Conservation (phyloP, 495 filamentous ascomycete species). For the Hyaloscypha variabilis region DNA sequence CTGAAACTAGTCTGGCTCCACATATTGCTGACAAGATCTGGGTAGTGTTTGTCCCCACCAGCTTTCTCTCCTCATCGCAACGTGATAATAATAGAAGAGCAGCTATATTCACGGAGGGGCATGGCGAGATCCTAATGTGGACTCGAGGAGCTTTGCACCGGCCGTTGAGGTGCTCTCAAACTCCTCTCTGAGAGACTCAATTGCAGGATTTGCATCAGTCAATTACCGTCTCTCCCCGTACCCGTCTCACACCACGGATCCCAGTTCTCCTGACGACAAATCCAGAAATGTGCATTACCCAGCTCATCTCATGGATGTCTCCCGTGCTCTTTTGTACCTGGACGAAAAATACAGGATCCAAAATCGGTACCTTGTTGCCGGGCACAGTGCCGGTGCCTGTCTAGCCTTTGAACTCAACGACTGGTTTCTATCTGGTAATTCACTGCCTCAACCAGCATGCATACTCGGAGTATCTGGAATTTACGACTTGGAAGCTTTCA, state of each 20-base stretch:
- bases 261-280: conserved; percentile 27
- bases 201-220: conserved; percentile 70
- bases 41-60: conserved; percentile 24
- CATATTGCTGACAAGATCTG: conserved; percentile 14
- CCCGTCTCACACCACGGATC: conserved; percentile 55
- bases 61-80: not conserved
- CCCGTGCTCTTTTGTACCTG: conserved; percentile 62
- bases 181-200: conserved; percentile 28
- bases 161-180: conserved; percentile 45
- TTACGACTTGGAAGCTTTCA: conserved; percentile 26
- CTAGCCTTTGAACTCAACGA: conserved; percentile 67
- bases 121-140: conserved; percentile 76
- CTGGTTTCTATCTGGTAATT: conserved; percentile 38
- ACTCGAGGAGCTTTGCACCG: conserved; percentile 50
- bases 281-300: conserved; percentile 61
- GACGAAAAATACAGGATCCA: conserved; percentile 54
- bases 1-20: not conserved
- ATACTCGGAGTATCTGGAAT: conserved; percentile 29
- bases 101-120: conserved; percentile 85
- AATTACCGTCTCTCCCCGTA: conserved; percentile 82
- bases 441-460: conserved; percentile 17
- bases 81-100: not conserved
- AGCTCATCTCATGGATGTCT: conserved; percentile 72
- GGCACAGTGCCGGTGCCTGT: conserved; percentile 78
- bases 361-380: conserved; percentile 63